These are phyloP conservation scores for Aureobasidium sp. DNA, from an alignment of 2,329 filamentous ascomycete genomes.

Conservation along the genomic window DNA sequence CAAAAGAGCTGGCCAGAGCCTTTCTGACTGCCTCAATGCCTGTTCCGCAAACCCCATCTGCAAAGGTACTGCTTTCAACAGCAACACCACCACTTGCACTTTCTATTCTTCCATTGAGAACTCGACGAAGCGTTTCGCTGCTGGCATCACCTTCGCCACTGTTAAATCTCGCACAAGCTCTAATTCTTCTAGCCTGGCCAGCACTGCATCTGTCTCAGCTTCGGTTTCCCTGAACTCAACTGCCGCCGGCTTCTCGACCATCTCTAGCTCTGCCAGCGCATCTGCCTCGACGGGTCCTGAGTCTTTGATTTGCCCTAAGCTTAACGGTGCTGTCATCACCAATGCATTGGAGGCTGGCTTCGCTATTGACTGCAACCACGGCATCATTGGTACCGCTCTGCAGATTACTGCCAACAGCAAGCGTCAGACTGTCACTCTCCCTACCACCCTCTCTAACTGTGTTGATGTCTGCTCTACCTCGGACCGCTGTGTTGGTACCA, in stretches of 20 bases:
- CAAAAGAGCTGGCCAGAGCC: constrained; percentile 14
- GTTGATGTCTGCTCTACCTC: constrained; percentile 17
- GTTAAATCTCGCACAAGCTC: background rate
- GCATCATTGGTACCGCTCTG: constrained; percentile 13
- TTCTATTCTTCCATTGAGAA: constrained; percentile 3
- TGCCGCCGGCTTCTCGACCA: background rate
- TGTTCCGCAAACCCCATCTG: background rate
- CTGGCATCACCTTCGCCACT: constrained; percentile 19
- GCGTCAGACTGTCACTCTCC: constrained; percentile 13
- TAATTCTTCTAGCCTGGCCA: background rate
- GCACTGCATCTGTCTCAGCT: too few relatives aligned
- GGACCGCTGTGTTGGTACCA: constrained; percentile 9
- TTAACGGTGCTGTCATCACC: background rate
- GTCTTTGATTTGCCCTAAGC: constrained; percentile 11
- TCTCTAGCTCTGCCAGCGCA: constrained; percentile 7
- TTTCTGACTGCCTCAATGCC: constrained; percentile 2
- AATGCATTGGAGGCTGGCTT: background rate
- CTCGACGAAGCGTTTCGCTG: background rate
- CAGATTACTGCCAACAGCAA: constrained; percentile 7
- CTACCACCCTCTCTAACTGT: constrained; percentile 13
- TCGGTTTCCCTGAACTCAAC: too few relatives aligned
- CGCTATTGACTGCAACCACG: background rate
- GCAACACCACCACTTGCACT: background rate
- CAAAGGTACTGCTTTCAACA: constrained; percentile 9
- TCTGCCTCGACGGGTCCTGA: constrained; percentile 1